Percentiles rank a stretch among this genome's conserved stretches.
These are phyloP conservation scores for Phaeosphaeriaceae sp. DNA, from an alignment of 2,329 filamentous ascomycete genomes.

Conservation along the genomic window DNA sequence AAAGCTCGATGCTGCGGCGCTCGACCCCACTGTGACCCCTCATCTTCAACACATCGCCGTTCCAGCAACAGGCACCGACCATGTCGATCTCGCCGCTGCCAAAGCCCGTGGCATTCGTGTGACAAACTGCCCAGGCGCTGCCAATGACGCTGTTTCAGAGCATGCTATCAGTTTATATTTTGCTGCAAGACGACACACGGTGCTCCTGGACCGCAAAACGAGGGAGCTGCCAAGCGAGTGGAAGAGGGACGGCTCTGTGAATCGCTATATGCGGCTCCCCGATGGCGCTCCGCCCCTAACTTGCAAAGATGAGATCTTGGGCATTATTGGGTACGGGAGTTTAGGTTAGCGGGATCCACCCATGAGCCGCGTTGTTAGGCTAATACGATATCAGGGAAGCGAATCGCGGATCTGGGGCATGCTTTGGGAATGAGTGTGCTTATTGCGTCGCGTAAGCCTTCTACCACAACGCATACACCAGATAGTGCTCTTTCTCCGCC, in stretches of 20 bases:
- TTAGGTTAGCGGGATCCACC: conserved; percentile 45
- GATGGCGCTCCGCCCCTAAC: conserved; percentile 52
- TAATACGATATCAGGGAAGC: conserved; percentile 43
- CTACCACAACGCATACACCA: conserved; percentile 9
- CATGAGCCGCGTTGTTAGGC: conserved; percentile 1
- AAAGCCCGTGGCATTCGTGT: conserved; percentile 53
- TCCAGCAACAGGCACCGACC: conserved; percentile 56
- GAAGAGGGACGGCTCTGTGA: conserved; percentile 48
- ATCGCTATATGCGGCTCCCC: conserved; percentile 37
- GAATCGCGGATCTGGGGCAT: conserved; percentile 53
- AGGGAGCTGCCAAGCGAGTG: conserved; percentile 48
- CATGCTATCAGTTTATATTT: conserved; percentile 60
- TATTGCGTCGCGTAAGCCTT: conserved; percentile 52
- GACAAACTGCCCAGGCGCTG: conserved; percentile 56
- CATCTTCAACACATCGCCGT: conserved; percentile 54
- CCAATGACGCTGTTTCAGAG: conserved; percentile 57
- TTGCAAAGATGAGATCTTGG: conserved; percentile 57
- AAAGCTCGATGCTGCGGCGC: conserved; percentile 50
- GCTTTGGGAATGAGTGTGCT: conserved; percentile 58
- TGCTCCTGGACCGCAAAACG: conserved; percentile 37
- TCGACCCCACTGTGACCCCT: conserved; percentile 48
- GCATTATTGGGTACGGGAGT: conserved; percentile 58
- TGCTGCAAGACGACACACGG: conserved; percentile 52
- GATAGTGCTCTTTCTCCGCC: conserved; percentile 9
- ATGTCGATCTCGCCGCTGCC: conserved; percentile 54